Base-by-base conservation (phyloP, 2,329 filamentous ascomycete species). In the Aciculosporium take region DNA sequence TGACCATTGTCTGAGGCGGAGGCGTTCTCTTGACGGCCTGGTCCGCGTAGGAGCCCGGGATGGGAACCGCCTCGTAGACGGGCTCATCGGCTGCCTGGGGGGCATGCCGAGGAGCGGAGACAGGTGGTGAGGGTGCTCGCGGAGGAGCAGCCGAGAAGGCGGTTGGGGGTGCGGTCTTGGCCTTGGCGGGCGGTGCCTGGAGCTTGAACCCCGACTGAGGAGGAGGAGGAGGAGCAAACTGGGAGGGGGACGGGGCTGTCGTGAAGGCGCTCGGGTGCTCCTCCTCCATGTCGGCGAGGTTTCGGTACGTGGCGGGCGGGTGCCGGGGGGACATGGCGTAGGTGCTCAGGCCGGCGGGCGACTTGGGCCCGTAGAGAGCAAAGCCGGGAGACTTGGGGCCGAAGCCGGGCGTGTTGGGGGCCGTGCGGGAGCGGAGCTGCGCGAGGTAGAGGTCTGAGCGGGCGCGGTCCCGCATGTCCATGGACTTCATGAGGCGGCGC, bases 361-460 rank as follows among this genome's bases (percentile, higher is more conserved):
- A 60, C 52, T 56, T 61, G 49, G 51, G 57, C 40, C 39, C 57
- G n/a, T 45, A 37, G 41, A 34, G 38, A n/a, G 40, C 43, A 29
- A 38, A 41, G 28, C 25, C 35, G 5, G 51, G 60, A 0, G 73
- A 77, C 60, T 76, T 82, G 59, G 80, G 77, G 24, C 78, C 80
- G 58, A 93, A 87, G 49, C 87, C 87, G 10, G 89, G 89, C 0
- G 89, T 95, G 69, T 95, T 95, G 51, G 89, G 89, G 5, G 87
- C 88, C 21, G 87, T 94, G 66, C 96, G 88, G 17, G 77, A 68
- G 51, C 80, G 81, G 32, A 87, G 76, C 60, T 86, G 82, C 41
- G 82, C 87, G 48, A 96, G 84, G 69, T 96, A 96, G 49, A 98
- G 76, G 60, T 96, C 88, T 46, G 84, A 89, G 48, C 91, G 84